Evolutionary conservation across 2,329 filamentous ascomycete species (phyloP), one percentile per base, ranked within the genome.

Genomic region (Cytospora chrysosperma): DNA sequence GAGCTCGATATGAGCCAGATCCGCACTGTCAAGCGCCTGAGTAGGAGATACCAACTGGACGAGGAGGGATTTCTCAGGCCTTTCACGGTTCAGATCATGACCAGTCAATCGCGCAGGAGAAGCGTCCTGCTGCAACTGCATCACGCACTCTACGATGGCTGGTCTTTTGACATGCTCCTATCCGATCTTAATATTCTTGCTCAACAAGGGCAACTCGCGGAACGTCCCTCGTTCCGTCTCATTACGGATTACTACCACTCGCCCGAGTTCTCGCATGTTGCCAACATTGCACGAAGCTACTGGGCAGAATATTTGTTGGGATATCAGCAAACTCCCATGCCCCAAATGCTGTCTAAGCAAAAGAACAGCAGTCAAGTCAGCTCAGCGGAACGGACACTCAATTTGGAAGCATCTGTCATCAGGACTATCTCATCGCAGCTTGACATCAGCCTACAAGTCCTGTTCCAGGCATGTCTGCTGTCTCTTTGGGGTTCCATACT

Each of bases 91-190:
- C 83, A 91, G 64, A 75, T 93, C 1, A 61, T 47, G 19, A 28
- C 27, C 13, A 40, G 28, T 19, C 13, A 43, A 26, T 17, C 37
- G 7, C 26, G n/a, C 32, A 51, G 58, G 40, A 61, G 54, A 24
- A 63, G 28, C 52, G 15, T 63, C 6, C 74, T 84, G 13, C 59
- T 91, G 52, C 81, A 88, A 15, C 78, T 96, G 0, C 93, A 96
- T 72, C 93, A 97, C 75, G 87, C 91, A 0, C 73, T 96, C 1
- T 97, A 96, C 71, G 93, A 97, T 74, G 93, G 93, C n/a, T 97
- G 93, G 93, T 93, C 92, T 0, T 83, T 93, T 71, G 90, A 97
- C 58, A 78, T 94, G 32, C 75, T 96, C 0, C 69, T 91, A 17
- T 77, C 82, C 28, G 92, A 97, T 72, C 76, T 96, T 5, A 79